Conservation (phyloP, 1,139 yeast genomes). For the Pichia sp. region DNA sequence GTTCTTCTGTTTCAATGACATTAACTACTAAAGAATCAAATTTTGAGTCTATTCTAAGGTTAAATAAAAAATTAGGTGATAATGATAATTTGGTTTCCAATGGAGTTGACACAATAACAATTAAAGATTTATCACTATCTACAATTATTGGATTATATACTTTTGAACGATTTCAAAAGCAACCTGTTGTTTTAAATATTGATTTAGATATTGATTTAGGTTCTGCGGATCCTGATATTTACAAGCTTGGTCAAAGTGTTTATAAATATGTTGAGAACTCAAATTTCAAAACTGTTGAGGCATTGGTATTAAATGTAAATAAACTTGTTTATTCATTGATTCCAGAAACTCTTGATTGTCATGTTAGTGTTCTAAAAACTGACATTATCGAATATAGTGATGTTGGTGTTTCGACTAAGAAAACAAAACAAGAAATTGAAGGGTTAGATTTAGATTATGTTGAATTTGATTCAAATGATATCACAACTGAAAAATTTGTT, state of each 20-base stretch:
- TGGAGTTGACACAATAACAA: conserved; percentile 1
- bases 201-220: conserved; percentile 37
- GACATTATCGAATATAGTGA: conserved; percentile 82
- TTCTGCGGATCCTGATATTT: background rate
- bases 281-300: conserved; percentile 88
- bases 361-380: conserved; percentile 71
- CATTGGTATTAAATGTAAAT: conserved; percentile 70
- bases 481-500: conserved; percentile 24
- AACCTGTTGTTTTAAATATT: conserved; percentile 57
- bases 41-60: conserved; percentile 1
- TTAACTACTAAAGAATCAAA: conserved; percentile 7
- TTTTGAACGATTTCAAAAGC: conserved; percentile 77
- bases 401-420: conserved; percentile 74
- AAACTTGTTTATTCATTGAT: conserved; percentile 40
- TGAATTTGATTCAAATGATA: conserved; percentile 15
- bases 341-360: conserved; percentile 32
- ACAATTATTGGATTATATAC: conserved; percentile 89
- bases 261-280: conserved; percentile 58
- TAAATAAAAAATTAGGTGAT: conserved; percentile 12
- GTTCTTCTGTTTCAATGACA: conserved; percentile 16
- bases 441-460: conserved; percentile 27
- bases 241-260: conserved; percentile 7
- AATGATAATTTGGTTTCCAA: conserved; percentile 11
- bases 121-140: conserved; percentile 10
- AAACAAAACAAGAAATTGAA: conserved; percentile 38